Evolutionary conservation across 192 early-diverging fungal genomes (phyloP).

Genomic region (Coemansia sp.): DNA sequence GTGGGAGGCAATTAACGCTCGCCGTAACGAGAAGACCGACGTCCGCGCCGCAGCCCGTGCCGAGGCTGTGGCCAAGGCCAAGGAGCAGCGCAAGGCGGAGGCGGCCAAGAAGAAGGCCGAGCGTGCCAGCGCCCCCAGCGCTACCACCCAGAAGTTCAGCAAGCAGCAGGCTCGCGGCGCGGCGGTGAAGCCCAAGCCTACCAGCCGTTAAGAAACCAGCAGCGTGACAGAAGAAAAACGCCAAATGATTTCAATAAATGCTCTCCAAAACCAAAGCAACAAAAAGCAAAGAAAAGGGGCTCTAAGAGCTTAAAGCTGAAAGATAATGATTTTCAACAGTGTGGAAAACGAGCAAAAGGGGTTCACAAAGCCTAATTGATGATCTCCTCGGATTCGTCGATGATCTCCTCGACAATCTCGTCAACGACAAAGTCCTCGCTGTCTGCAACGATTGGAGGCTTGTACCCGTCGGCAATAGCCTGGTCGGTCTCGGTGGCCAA

Average conservation of each 20-base stretch:
- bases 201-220: slow-evolving; percentile 31
- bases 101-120: slow-evolving; percentile 85
- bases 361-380: slow-evolving; percentile 16
- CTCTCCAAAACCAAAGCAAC: too few species aligned
- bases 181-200: slow-evolving; percentile 39
- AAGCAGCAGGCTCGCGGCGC: slow-evolving; percentile 47
- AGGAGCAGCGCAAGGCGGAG: slow-evolving; percentile 90
- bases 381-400: slow-evolving; percentile 55
- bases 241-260: too few species aligned
- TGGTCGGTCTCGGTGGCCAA: slow-evolving; percentile 60
- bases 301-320: too few species aligned
- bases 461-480: slow-evolving; percentile 60
- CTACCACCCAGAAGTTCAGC: slow-evolving; percentile 37
- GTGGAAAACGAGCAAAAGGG: not conserved
- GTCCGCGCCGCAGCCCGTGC: slow-evolving; percentile 87
- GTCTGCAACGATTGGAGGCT: slow-evolving; percentile 68
- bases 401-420: slow-evolving; percentile 78
- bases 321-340: too few species aligned
- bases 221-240: too few species aligned
- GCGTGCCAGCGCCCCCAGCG: slow-evolving; percentile 66
- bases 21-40: slow-evolving; percentile 96
- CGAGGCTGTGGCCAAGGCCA: slow-evolving; percentile 79
- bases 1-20: slow-evolving; percentile 94
- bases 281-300: too few species aligned
- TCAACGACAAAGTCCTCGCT: slow-evolving; percentile 86